Percentiles rank a stretch among this genome's conserved stretches.
phyloP scores from a whole-genome alignment of 75 land plant genomes.

The Azolla pinnata region DNA sequence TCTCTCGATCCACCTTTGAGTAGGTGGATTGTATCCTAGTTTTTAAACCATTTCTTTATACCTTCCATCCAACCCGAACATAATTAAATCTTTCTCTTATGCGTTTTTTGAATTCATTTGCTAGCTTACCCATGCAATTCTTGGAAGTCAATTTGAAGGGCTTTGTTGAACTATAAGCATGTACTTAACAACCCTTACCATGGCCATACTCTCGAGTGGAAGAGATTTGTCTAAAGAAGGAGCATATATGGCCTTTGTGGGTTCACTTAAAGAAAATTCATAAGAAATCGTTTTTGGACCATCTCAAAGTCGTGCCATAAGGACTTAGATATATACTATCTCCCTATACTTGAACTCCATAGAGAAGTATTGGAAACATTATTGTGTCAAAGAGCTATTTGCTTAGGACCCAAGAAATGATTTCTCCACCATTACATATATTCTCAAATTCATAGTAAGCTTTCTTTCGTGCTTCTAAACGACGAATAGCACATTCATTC shows the following conservation, averaged over 20 bases:
- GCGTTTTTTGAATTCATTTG: not conserved
- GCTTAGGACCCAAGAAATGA: not conserved
- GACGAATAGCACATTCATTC: not conserved
- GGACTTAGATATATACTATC: not conserved
- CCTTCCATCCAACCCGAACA: not conserved
- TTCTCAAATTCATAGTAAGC: not conserved
- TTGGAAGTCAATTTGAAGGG: slow-evolving; percentile 1
- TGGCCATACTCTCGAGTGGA: not conserved
- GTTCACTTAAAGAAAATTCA: not conserved
- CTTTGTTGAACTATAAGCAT: too few species aligned
- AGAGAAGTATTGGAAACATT: not conserved
- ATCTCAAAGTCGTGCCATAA: not conserved
- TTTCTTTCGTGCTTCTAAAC: not conserved
- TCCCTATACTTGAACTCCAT: not conserved
- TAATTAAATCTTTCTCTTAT: not conserved
- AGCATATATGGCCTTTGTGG: not conserved
- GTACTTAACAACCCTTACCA: not conserved
- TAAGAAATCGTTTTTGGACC: slow-evolving; percentile 3
- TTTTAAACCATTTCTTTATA: not conserved
- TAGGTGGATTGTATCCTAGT: too few species aligned
- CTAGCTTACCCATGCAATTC: slow-evolving; percentile 1
- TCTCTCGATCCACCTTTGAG: too few species aligned
- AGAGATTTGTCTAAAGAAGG: not conserved
- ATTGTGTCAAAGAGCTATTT: slow-evolving; percentile 2
- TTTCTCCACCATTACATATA: not conserved